Percentiles rank a stretch among this genome's conserved stretches.
Conservation (phyloP, 306 rosid genomes). For the Castanea sativa region DNA sequence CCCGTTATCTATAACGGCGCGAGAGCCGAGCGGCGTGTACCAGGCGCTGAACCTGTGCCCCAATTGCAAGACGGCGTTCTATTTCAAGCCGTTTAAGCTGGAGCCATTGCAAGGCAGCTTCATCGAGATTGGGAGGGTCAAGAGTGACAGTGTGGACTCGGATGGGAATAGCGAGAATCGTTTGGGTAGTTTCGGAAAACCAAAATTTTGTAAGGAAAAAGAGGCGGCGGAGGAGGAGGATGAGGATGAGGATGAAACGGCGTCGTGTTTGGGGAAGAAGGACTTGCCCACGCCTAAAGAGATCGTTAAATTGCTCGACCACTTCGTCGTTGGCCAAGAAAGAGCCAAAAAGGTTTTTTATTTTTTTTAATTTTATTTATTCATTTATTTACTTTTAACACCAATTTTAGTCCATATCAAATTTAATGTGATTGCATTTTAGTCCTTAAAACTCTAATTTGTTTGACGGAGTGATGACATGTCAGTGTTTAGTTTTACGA, state of each 20-base stretch:
- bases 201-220: neutral
- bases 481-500: too few relatives aligned
- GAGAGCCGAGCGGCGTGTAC: conserved; percentile 37
- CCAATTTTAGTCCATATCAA: too few relatives aligned
- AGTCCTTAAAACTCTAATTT: too few relatives aligned
- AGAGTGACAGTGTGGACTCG: conserved; percentile 23
- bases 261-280: conserved; percentile 9
- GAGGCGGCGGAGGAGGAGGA: neutral
- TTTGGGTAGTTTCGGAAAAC: neutral
- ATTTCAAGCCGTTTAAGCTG: conserved; percentile 61
- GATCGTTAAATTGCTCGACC: conserved; percentile 42
- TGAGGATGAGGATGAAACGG: neutral
- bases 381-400: neutral
- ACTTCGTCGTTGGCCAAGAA: conserved; percentile 58
- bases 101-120: conserved; percentile 60
- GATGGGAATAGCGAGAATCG: conserved; percentile 17
- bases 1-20: conserved; percentile 52
- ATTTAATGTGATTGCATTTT: too few relatives aligned
- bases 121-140: conserved; percentile 58
- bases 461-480: too few relatives aligned
- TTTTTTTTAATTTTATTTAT: neutral
- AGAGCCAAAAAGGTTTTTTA: conserved; percentile 53
- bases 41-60: conserved; percentile 70
- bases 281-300: conserved; percentile 59
- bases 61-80: conserved; percentile 60